A percentile compares a stretch with the other conserved stretches of the same genome.
Evolutionary conservation across 2,329 filamentous ascomycete species (phyloP).

Genomic region (Waltergamsia citrina): DNA sequence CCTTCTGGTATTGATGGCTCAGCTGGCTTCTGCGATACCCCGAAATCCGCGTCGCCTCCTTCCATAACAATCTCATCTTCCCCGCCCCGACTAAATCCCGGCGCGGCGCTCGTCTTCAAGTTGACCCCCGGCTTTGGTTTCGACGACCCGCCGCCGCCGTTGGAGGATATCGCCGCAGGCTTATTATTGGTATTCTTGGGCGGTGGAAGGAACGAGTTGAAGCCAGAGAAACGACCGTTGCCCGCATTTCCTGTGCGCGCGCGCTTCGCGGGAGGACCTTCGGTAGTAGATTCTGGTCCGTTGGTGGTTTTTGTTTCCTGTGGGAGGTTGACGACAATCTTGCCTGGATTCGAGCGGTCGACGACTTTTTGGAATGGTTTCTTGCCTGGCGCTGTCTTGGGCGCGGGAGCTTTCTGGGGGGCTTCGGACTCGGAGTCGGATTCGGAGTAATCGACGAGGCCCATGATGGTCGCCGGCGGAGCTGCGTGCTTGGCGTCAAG

Average conservation of each 20-base stretch:
- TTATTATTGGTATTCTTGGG: slow-evolving; percentile 54
- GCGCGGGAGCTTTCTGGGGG: slow-evolving; percentile 21
- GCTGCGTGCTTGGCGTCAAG: too few relatives aligned
- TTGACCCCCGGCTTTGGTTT: slow-evolving; percentile 37
- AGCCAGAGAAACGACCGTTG: slow-evolving; percentile 62
- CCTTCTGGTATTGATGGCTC: slow-evolving; percentile 43
- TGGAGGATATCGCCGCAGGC: slow-evolving; percentile 12
- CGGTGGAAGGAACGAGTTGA: slow-evolving; percentile 79
- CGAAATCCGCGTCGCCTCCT: slow-evolving; percentile 7
- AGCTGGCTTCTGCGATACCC: slow-evolving; percentile 25
- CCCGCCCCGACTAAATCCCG: slow-evolving; percentile 63
- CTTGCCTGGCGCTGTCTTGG: slow-evolving; percentile 26
- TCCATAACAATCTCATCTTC: slow-evolving; percentile 12
- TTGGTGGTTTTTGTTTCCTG: slow-evolving; percentile 21
- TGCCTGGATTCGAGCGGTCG: slow-evolving; percentile 70
- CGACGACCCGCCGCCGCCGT: slow-evolving; percentile 11
- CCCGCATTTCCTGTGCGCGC: slow-evolving; percentile 36
- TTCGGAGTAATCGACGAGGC: slow-evolving; percentile 75
- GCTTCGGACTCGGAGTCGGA: slow-evolving; percentile 54
- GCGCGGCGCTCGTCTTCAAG: slow-evolving; percentile 74
- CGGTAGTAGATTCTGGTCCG: too few relatives aligned
- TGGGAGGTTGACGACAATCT: slow-evolving; percentile 74
- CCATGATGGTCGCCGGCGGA: slow-evolving; percentile 56
- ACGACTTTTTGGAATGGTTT: slow-evolving; percentile 70
- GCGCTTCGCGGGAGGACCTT: slow-evolving; percentile 65